Percentiles rank a stretch among this genome's conserved stretches.
Evolutionary conservation across 345 rosid genomes (phyloP).

Genomic region (Fremontodendron californicum): DNA sequence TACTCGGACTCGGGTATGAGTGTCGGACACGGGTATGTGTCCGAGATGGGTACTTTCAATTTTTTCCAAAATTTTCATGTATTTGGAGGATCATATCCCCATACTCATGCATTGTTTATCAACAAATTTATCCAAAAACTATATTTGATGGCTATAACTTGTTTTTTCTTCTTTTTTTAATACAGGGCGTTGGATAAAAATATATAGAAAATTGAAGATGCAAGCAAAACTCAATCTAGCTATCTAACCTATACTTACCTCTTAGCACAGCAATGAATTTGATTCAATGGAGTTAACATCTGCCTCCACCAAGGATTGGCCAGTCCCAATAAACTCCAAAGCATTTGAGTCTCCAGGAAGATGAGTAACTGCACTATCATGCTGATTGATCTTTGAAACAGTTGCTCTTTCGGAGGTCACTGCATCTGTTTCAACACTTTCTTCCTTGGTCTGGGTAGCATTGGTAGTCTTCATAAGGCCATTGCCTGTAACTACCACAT

Average conservation of each 20-base stretch:
- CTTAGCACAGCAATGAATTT: constrained; percentile 2
- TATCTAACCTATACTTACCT: constrained; percentile 16
- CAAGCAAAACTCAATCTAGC: not conserved
- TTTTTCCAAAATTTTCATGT: no score
- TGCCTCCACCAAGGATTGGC: constrained; percentile 8
- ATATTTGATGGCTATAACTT: no score
- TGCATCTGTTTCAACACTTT: constrained; percentile 4
- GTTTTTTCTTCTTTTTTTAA: not conserved
- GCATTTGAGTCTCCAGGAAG: not conserved
- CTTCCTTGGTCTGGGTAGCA: not conserved
- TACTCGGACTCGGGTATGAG: no score
- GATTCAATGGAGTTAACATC: not conserved
- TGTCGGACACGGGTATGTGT: no score
- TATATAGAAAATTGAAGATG: not conserved
- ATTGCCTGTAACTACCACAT: not conserved
- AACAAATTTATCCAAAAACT: no score
- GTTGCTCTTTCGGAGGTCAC: constrained; percentile 6
- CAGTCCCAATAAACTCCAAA: not conserved
- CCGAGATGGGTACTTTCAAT: no score
- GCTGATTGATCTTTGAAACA: not conserved
- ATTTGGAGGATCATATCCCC: no score
- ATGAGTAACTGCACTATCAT: constrained; percentile 4
- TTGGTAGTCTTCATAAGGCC: not conserved
- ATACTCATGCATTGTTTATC: no score
- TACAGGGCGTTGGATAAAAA: not conserved